A percentile compares a stretch with the other conserved stretches of the same genome.
Conservation (phyloP, 768 basidiomycete species). For the Xerocomus brunneocitrinus region DNA sequence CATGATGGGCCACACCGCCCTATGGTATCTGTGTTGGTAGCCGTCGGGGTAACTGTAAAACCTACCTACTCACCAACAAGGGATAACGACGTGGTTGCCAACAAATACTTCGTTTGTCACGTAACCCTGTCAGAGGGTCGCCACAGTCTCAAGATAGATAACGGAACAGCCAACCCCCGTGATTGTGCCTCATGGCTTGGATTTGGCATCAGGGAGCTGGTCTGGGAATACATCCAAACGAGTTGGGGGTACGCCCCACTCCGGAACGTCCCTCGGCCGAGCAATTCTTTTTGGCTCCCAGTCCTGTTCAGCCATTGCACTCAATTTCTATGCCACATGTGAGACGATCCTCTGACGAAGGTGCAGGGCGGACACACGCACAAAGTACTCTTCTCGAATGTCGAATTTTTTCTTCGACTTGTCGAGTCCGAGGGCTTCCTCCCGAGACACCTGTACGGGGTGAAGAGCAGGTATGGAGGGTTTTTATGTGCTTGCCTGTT, state of each 20-base stretch:
- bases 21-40: no score
- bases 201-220: conserved; percentile 12
- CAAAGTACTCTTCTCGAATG: conserved; percentile 93
- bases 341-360: not conserved
- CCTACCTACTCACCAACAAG: no score
- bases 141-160: no score
- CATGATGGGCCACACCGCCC: no score
- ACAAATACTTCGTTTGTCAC: no score
- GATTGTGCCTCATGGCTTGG: conserved; percentile 1
- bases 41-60: no score
- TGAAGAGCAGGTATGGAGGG: not conserved
- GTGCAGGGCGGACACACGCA: conserved; percentile 41
- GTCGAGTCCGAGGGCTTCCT: conserved; percentile 73
- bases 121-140: no score
- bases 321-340: conserved; percentile 46
- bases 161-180: not conserved
- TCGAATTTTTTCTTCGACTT: conserved; percentile 78
- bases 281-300: conserved; percentile 87
- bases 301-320: conserved; percentile 56
- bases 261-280: conserved; percentile 82
- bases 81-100: no score
- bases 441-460: conserved; percentile 54
- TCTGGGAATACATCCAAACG: conserved; percentile 25
- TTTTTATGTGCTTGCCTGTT: conserved; percentile 45
- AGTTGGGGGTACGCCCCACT: conserved; percentile 85